Percentiles rank a stretch among this genome's conserved stretches.
Evolutionary conservation across 441 rosid species (phyloP).

Genomic region (Dalechampia spathulata): DNA sequence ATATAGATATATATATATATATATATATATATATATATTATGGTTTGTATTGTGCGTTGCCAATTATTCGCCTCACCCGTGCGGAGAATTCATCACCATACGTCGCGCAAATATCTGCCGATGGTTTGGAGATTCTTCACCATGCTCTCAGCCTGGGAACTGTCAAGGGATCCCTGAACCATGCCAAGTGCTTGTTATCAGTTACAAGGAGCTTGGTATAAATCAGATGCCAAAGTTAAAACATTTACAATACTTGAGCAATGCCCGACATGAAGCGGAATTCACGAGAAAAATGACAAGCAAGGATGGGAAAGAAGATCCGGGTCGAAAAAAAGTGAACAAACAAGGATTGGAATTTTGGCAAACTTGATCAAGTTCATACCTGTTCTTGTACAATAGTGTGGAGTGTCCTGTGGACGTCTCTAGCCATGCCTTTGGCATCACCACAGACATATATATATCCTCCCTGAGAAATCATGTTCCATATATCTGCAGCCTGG

Average conservation of each 20-base stretch:
- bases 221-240: not conserved
- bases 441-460: slow-evolving; percentile 74
- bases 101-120: slow-evolving; percentile 90
- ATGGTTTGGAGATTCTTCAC: slow-evolving; percentile 88
- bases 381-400: slow-evolving; percentile 55
- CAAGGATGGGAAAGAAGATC: too few species aligned
- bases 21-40: too few species aligned
- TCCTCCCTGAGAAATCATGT: slow-evolving; percentile 52
- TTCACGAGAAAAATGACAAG: too few species aligned
- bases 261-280: too few species aligned
- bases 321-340: too few species aligned
- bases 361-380: too few species aligned
- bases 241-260: too few species aligned
- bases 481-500: slow-evolving; percentile 61
- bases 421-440: slow-evolving; percentile 82
- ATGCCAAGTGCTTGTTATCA: too few species aligned
- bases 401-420: slow-evolving; percentile 60
- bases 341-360: too few species aligned
- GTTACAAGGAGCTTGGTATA: not conserved
- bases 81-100: slow-evolving; percentile 52
- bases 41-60: too few species aligned
- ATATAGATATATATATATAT: too few species aligned
- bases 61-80: too few species aligned
- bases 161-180: slow-evolving; percentile 72
- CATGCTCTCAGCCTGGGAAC: slow-evolving; percentile 77